Evolutionary conservation across 805 yeast species (phyloP).

Genomic region (Metschnikowia matae): DNA sequence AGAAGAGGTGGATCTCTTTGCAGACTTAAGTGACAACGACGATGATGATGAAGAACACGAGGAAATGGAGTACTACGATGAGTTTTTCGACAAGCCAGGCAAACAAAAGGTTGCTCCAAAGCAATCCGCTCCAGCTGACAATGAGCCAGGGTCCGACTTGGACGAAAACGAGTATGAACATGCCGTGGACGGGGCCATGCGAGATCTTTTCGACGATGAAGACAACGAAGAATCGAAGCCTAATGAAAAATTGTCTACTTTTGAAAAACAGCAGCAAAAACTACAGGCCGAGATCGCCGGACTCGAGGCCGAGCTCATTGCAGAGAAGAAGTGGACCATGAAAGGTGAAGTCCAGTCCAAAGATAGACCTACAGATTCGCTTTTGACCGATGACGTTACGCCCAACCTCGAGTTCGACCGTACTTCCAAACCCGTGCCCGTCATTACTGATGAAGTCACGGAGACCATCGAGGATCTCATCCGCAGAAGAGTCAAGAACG

Average conservation of each 20-base stretch:
- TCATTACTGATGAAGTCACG: conserved; percentile 84
- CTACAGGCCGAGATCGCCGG: conserved; percentile 72
- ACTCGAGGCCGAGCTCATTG: conserved; percentile 82
- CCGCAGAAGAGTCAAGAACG: conserved; percentile 69
- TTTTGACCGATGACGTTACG: conserved; percentile 57
- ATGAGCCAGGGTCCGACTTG: conserved; percentile 27
- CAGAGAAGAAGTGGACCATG: conserved; percentile 90
- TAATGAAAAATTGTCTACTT: conserved; percentile 55
- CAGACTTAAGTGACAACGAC: conserved; percentile 26
- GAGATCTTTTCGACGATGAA: conserved; percentile 55
- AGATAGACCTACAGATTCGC: conserved; percentile 80
- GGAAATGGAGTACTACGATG: conserved; percentile 58
- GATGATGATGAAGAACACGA: conserved; percentile 37
- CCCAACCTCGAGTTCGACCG: conserved; percentile 81
- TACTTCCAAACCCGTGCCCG: conserved; percentile 93
- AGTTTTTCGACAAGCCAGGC: conserved; percentile 55
- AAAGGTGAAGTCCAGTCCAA: conserved; percentile 85
- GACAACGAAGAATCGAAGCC: conserved; percentile 14
- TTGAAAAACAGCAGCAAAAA: conserved; percentile 76
- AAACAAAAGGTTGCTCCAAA: conserved; percentile 20
- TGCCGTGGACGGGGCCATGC: conserved; percentile 57
- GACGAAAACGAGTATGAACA: conserved; percentile 59
- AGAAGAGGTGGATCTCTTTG: conserved; percentile 43
- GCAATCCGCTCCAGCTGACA: conserved; percentile 37
- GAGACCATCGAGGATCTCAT: conserved; percentile 86